Evolutionary conservation across 176 grass and related monocot species (phyloP).

Genomic region (Tillandsia leiboldiana): DNA sequence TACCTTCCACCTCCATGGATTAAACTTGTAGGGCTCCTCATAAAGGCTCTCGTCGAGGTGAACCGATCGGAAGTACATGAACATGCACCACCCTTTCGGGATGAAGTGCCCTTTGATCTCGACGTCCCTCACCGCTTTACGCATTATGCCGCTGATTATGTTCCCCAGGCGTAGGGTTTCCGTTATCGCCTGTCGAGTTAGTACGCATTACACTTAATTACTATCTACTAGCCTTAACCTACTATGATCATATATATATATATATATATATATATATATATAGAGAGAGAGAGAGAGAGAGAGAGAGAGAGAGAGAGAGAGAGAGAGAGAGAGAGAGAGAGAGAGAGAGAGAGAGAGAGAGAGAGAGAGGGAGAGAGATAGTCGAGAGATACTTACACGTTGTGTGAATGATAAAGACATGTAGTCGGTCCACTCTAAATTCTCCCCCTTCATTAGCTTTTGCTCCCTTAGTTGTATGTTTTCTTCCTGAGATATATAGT

Average conservation of each 20-base stretch:
- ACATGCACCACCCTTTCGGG: constrained; percentile 89
- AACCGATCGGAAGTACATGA: constrained; percentile 84
- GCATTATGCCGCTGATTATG: constrained; percentile 94
- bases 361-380: no score
- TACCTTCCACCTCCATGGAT: constrained; percentile 99
- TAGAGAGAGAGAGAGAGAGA: no score
- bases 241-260: no score
- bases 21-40: constrained; percentile 67
- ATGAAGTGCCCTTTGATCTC: constrained; percentile 91
- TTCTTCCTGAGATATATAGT: constrained; percentile 47
- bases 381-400: constrained; percentile 35
- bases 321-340: no score
- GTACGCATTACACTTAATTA: no score
- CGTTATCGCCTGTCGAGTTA: constrained; percentile 38
- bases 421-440: constrained; percentile 78
- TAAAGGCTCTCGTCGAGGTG: constrained; percentile 66
- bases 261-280: no score
- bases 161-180: constrained; percentile 81
- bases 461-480: constrained; percentile 64
- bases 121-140: constrained; percentile 66
- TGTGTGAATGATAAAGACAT: constrained; percentile 92
- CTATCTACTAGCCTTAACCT: no score
- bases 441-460: constrained; percentile 33
- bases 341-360: no score
- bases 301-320: no score